Percentiles rank a stretch among this genome's conserved stretches.
phyloP scores from a whole-genome alignment of 371 early-diverging fungal species.

The Mucor sp. region DNA sequence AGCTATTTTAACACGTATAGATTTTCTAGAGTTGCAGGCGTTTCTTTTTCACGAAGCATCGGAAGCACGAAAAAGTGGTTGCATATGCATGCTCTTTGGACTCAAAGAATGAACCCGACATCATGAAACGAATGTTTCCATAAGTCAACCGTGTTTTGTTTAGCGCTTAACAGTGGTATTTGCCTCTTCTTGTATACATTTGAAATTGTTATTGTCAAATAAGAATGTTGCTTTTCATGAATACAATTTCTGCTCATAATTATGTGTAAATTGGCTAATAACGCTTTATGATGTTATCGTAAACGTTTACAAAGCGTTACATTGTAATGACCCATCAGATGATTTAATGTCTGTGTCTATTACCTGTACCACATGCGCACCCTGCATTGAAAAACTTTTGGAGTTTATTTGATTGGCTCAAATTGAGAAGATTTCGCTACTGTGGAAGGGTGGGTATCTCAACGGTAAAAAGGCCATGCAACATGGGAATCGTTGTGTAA shows the following conservation, averaged over 20 bases:
- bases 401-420: background rate
- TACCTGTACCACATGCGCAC: background rate
- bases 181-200: background rate
- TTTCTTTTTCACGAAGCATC: background rate
- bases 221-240: background rate
- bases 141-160: background rate
- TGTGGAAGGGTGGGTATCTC: background rate
- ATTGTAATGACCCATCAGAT: background rate
- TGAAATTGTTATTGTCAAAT: background rate
- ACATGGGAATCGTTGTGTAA: background rate
- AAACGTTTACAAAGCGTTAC: background rate
- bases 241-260: too few relatives aligned
- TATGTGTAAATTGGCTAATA: background rate
- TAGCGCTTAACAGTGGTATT: background rate
- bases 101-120: background rate
- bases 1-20: background rate
- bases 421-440: slow-evolving; percentile 11
- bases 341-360: background rate
- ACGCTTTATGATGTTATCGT: background rate
- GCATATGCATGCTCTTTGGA: background rate
- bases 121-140: background rate
- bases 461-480: background rate
- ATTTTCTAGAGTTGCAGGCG: background rate
- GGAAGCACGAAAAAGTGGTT: background rate
- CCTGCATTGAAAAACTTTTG: background rate